These are phyloP conservation scores for Solanum phureja DNA, from an alignment of 257 asterid genomes.

Conservation along the genomic window DNA sequence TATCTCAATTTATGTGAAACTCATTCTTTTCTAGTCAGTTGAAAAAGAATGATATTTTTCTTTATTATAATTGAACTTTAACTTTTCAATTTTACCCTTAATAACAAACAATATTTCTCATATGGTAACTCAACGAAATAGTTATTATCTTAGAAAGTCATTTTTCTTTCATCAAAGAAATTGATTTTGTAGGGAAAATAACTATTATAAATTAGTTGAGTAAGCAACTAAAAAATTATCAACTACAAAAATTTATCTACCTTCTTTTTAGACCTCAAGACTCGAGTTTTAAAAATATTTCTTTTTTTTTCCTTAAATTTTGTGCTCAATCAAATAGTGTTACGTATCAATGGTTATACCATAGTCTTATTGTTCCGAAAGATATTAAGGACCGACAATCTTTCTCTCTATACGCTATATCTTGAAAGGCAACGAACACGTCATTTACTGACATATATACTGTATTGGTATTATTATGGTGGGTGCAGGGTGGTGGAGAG, in stretches of 20 bases:
- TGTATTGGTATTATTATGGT: no score
- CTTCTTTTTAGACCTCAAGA: neutral
- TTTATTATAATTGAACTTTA: neutral
- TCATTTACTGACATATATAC: neutral
- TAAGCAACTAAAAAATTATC: neutral
- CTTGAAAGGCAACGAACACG: neutral
- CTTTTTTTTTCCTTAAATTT: neutral
- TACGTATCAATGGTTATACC: neutral
- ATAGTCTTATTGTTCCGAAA: neutral
- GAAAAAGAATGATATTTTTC: neutral
- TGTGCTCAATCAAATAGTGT: neutral
- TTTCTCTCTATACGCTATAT: neutral
- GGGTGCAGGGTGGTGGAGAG: slow-evolving; percentile 9
- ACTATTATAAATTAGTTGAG: neutral
- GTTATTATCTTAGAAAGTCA: no score
- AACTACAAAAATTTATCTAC: neutral
- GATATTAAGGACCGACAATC: neutral
- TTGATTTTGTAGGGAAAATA: neutral
- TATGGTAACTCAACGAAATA: neutral
- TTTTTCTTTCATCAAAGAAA: neutral
- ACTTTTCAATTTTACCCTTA: neutral
- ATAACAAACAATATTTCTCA: neutral
- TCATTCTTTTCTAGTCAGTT: neutral
- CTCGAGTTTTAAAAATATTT: neutral
- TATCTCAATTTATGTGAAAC: neutral